These are phyloP conservation scores for Ceratobasidium sp. DNA, from an alignment of 1,284 basidiomycete genomes.

Conservation along the genomic window DNA sequence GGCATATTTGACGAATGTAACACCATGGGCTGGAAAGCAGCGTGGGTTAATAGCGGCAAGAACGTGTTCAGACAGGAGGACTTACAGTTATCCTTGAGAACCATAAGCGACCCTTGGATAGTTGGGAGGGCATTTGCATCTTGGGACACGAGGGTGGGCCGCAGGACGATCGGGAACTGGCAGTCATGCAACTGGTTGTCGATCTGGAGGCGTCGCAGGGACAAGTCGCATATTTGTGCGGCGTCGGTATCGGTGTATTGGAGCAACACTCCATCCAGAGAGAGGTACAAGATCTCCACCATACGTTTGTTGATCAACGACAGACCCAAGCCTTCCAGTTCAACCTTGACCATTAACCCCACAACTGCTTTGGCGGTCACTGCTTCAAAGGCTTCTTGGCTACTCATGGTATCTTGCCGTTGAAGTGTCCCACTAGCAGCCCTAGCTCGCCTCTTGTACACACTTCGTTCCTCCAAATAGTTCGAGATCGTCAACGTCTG, in stretches of 20 bases:
- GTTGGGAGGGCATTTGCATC: slow-evolving; percentile 86
- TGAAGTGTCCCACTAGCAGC: slow-evolving; percentile 58
- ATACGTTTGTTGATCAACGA: slow-evolving; percentile 90
- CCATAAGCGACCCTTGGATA: slow-evolving; percentile 85
- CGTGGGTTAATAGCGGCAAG: background rate
- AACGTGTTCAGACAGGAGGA: background rate
- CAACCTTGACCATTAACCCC: slow-evolving; percentile 72
- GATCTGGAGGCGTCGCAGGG: slow-evolving; percentile 91
- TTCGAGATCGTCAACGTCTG: slow-evolving; percentile 89
- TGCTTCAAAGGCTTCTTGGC: slow-evolving; percentile 85
- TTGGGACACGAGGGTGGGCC: slow-evolving; percentile 90
- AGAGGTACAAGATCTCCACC: slow-evolving; percentile 90
- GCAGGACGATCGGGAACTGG: slow-evolving; percentile 93
- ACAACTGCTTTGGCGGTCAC: slow-evolving; percentile 76
- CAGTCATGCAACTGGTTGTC: slow-evolving; percentile 99
- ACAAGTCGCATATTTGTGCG: slow-evolving; percentile 81
- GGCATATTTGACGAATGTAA: slow-evolving; percentile 96
- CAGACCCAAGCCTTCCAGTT: slow-evolving; percentile 90
- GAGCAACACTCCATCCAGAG: slow-evolving; percentile 80
- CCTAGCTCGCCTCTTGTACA: slow-evolving; percentile 83
- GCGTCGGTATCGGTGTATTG: slow-evolving; percentile 85
- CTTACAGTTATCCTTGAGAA: slow-evolving; percentile 91
- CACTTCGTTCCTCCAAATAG: slow-evolving; percentile 84
- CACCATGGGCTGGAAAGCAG: slow-evolving; percentile 69
- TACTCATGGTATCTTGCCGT: slow-evolving; percentile 74